Evolutionary conservation across 352 stramenopile genomes (phyloP), one percentile per base, ranked within the genome.

Genomic region (Phytophthora hybrid): DNA sequence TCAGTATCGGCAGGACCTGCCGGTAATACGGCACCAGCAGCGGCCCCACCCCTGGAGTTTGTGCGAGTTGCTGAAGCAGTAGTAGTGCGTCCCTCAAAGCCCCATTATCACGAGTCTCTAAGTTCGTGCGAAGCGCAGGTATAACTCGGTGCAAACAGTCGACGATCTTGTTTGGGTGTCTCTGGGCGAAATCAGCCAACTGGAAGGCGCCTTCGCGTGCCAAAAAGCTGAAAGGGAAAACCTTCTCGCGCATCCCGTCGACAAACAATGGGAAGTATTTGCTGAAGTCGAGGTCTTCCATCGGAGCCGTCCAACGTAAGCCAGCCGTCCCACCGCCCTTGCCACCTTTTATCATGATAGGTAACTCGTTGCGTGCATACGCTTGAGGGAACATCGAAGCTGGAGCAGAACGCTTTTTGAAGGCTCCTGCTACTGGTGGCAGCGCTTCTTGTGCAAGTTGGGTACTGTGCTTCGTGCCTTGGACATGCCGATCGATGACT

Each of bases 231-330:
- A 91, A 97, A 37, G 77, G 93, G 55, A 88, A 86, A 32, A 77
- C 59, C 16, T 80, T 80, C 69, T 97, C 93, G 14, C 90, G 86
- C 62, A 98, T 87, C 19, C 94, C 94, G 44, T 98, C 91, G 41
- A 98, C 84, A 72, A 98, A 98, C 18, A 98, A 77, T 32, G 94
- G 94, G 16, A 98, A 85, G 72, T 97, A 93, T 66, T 93, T 93
- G 41, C 76, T 57, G 63, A 94, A 97, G 78, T 97, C 91, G 52
- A 97, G 74, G 56, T 77, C 78, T 51, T 78, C 76, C 34, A 95
- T 74, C 51, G 87, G 74, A 32, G 88, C 61, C 5, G 76, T 91
- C 84, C 84, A 93, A 3, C 81, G 80, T 5, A 93, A 63, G 21
- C 79, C 85, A 31, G 71, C 41, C 47, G 71, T 78, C 5, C 71